Conservation (phyloP, 163 green algal genomes). For the Picocystis sp. region DNA sequence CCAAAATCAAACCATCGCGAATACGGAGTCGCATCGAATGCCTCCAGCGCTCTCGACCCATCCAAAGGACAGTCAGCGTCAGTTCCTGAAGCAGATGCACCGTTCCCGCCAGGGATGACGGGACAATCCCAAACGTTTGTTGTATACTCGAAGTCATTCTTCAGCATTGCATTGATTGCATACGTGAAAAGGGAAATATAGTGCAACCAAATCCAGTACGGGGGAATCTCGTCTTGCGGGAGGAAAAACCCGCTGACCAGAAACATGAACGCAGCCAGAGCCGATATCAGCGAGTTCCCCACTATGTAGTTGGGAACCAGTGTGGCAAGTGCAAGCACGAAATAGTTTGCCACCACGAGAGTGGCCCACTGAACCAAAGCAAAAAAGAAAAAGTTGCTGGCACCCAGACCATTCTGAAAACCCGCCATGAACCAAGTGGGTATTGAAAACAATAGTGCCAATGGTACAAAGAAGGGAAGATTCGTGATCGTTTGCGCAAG, state of each 20-base stretch:
- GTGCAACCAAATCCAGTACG: constrained; percentile 26
- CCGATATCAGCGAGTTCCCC: constrained; percentile 13
- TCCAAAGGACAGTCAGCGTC: too few relatives aligned
- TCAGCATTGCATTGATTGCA: constrained; percentile 11
- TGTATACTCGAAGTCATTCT: constrained; percentile 15
- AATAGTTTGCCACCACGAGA: constrained; percentile 16
- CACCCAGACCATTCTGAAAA: constrained; percentile 1
- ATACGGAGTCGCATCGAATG: too few relatives aligned
- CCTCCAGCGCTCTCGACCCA: too few relatives aligned
- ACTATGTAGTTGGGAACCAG: constrained; percentile 18
- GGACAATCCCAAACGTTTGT: too few relatives aligned
- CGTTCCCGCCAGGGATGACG: too few relatives aligned
- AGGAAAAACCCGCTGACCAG: constrained; percentile 27
- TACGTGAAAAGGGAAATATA: constrained; percentile 26
- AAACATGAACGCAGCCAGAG: constrained; percentile 17
- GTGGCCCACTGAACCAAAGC: constrained; percentile 11
- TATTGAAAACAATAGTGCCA: constrained; percentile 14
- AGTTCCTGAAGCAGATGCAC: too few relatives aligned
- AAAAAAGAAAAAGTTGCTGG: constrained; percentile 9
- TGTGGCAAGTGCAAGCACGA: constrained; percentile 10
- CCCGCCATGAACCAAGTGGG: constrained; percentile 14
- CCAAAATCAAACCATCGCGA: too few relatives aligned
- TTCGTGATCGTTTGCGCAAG: constrained; percentile 9
- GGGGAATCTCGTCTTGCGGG: constrained; percentile 13
- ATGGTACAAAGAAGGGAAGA: constrained; percentile 13